phyloP scores from a whole-genome alignment of 305 asterid species.

The Lippia alba region DNA sequence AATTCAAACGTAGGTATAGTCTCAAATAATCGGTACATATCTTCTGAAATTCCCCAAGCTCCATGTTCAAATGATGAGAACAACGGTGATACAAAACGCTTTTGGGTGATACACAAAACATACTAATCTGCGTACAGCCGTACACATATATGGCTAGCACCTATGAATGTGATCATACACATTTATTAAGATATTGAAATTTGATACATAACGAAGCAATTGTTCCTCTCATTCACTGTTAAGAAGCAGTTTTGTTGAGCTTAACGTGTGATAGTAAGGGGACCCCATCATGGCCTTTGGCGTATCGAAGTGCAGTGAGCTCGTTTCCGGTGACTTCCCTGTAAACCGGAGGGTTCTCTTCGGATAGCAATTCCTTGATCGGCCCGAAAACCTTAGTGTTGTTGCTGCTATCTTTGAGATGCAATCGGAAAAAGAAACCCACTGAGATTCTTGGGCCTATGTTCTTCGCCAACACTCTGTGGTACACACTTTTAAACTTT shows the following conservation, averaged over 20 bases:
- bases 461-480: constrained; percentile 49
- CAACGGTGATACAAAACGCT: too few relatives aligned
- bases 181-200: too few relatives aligned
- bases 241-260: constrained; percentile 19
- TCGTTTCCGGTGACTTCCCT: constrained; percentile 45
- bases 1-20: too few relatives aligned
- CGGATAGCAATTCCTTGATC: constrained; percentile 48
- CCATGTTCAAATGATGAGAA: too few relatives aligned
- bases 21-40: too few relatives aligned
- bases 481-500: constrained; percentile 54
- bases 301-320: constrained; percentile 25
- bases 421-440: constrained; percentile 52
- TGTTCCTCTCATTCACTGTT: too few relatives aligned
- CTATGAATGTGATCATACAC: too few relatives aligned
- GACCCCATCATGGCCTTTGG: constrained; percentile 44
- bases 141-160: too few relatives aligned
- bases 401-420: constrained; percentile 31
- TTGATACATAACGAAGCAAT: too few relatives aligned
- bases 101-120: too few relatives aligned
- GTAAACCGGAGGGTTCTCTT: constrained; percentile 49
- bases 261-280: constrained; percentile 43
- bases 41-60: too few relatives aligned
- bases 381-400: constrained; percentile 43
- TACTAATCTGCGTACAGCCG: too few relatives aligned
- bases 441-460: constrained; percentile 56